These are phyloP conservation scores for Theileria annulata DNA, from an alignment of 169 alveolate species.

Conservation along the genomic window DNA sequence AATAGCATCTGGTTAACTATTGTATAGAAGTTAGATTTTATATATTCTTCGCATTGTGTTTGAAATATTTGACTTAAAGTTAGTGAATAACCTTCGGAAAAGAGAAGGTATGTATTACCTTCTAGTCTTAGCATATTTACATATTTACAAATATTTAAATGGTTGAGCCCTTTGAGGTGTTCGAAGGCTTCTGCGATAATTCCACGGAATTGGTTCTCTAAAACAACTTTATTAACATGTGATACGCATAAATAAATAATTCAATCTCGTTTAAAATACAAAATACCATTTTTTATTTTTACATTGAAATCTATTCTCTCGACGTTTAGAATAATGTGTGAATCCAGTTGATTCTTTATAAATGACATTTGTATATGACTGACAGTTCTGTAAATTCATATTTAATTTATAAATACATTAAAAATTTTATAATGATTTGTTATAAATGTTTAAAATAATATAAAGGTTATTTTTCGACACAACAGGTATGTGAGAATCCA, in stretches of 20 bases:
- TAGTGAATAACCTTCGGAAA: constrained; percentile 57
- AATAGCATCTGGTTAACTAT: constrained; percentile 31
- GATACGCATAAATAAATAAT: background rate
- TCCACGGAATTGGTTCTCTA: constrained; percentile 12
- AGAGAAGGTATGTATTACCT: constrained; percentile 14
- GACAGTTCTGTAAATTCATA: background rate
- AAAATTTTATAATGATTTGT: background rate
- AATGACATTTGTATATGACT: background rate
- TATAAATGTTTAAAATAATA: no score
- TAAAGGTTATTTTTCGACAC: no score
- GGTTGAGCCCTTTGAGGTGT: constrained; percentile 43
- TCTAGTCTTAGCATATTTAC: constrained; percentile 39
- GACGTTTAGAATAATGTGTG: constrained; percentile 31
- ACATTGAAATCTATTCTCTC: constrained; percentile 23
- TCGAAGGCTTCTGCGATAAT: constrained; percentile 57
- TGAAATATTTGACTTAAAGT: constrained; percentile 33
- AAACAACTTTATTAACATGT: background rate
- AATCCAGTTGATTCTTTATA: constrained; percentile 16
- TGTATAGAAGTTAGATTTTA: background rate
- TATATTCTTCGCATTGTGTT: background rate
- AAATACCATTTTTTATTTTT: constrained; percentile 9
- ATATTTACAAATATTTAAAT: constrained; percentile 53
- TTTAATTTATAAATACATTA: background rate
- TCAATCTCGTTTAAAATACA: background rate
- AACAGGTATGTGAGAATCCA: no score